Evolutionary conservation across 2,329 filamentous ascomycete genomes (phyloP).

Genomic region (Botryotinia convoluta): DNA sequence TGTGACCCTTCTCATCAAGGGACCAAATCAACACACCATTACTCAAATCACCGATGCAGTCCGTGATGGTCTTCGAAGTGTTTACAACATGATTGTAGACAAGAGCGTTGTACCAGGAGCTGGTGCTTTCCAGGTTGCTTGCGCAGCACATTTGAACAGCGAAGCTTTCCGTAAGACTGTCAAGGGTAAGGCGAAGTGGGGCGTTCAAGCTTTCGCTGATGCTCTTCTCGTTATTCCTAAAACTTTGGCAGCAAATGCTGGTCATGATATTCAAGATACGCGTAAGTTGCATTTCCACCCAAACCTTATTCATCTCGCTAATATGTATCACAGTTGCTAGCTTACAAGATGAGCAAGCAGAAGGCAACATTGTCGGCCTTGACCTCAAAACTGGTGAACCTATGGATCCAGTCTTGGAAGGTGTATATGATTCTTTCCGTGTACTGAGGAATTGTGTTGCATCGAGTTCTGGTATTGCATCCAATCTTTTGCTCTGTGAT

Average conservation of each 20-base stretch:
- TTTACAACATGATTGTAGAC: slow-evolving; percentile 99
- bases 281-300: slow-evolving; percentile 55
- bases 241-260: slow-evolving; percentile 92
- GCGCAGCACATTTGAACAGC: slow-evolving; percentile 80
- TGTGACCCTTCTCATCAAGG: slow-evolving; percentile 96
- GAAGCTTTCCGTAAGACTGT: slow-evolving; percentile 84
- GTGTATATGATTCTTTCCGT: slow-evolving; percentile 94
- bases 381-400: slow-evolving; percentile 84
- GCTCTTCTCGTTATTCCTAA: slow-evolving; percentile 95
- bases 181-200: slow-evolving; percentile 97
- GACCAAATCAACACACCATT: slow-evolving; percentile 94
- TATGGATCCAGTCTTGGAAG: slow-evolving; percentile 91
- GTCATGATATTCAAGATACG: slow-evolving; percentile 94
- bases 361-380: slow-evolving; percentile 83
- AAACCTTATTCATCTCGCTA: slow-evolving; percentile 23
- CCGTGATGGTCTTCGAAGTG: slow-evolving; percentile 87
- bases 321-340: slow-evolving; percentile 61
- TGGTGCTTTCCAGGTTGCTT: slow-evolving; percentile 94
- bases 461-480: slow-evolving; percentile 91
- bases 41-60: slow-evolving; percentile 96
- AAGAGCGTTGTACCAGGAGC: slow-evolving; percentile 90
- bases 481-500: slow-evolving; percentile 91
- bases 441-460: slow-evolving; percentile 92
- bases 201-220: slow-evolving; percentile 91
- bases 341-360: slow-evolving; percentile 79